Conservation (phyloP, 441 rosid genomes). For the Corymbia calophylla region DNA sequence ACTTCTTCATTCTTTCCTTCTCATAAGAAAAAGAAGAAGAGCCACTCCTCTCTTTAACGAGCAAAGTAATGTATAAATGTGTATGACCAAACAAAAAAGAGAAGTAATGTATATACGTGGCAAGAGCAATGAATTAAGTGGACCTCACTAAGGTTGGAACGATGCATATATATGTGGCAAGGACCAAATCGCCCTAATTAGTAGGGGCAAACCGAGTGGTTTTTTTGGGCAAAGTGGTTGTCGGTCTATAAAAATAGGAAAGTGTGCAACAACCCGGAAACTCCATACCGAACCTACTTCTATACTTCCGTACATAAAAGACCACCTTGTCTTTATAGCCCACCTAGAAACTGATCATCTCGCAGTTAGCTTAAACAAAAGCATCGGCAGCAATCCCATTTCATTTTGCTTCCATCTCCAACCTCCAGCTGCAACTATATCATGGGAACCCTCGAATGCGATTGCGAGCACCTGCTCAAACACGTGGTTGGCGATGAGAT, state of each 20-base stretch:
- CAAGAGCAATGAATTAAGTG: too few relatives aligned
- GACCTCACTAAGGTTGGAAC: too few relatives aligned
- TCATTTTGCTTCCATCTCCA: not conserved
- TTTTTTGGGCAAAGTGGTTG: too few relatives aligned
- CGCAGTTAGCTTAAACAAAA: not conserved
- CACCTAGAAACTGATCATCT: not conserved
- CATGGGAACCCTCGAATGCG: not conserved
- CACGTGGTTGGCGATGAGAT: not conserved
- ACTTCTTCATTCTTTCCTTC: too few relatives aligned
- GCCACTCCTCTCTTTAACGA: too few relatives aligned
- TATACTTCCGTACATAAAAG: not conserved
- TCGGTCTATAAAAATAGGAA: not conserved
- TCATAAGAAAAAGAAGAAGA: too few relatives aligned
- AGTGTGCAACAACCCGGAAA: not conserved
- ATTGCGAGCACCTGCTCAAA: not conserved
- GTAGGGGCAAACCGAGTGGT: too few relatives aligned
- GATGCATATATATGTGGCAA: too few relatives aligned
- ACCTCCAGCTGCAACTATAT: not conserved
- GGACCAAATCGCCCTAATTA: not conserved
- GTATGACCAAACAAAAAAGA: too few relatives aligned
- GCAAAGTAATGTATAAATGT: too few relatives aligned
- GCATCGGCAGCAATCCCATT: not conserved
- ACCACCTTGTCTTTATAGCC: not conserved
- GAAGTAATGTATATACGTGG: too few relatives aligned
- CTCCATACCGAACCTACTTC: not conserved